Evolutionary conservation across 345 rosid species (phyloP).

Genomic region (Rhodamnia argentea): DNA sequence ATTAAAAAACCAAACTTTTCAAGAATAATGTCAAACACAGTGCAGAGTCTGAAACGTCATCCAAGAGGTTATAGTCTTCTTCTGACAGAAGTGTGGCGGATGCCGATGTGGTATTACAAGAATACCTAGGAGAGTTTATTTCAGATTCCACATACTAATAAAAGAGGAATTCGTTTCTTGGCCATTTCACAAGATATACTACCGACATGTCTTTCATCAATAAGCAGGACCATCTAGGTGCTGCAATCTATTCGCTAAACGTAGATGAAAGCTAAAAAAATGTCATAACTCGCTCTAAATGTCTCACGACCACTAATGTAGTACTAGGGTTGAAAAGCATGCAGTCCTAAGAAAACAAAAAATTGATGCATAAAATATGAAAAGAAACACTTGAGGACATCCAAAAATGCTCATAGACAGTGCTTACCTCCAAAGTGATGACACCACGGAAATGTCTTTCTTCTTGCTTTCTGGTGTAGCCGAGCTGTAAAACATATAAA

Average conservation of each 20-base stretch:
- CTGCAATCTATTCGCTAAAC: not conserved
- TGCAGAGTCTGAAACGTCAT: not conserved
- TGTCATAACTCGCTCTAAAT: not conserved
- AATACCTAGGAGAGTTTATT: not conserved
- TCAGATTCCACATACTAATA: not conserved
- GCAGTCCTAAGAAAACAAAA: not conserved
- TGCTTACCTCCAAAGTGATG: constrained; percentile 77
- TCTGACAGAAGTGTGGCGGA: not conserved
- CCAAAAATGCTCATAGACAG: not conserved
- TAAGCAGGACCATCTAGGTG: not conserved
- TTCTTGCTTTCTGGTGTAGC: constrained; percentile 94
- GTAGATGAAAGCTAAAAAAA: not conserved
- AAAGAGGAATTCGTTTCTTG: not conserved
- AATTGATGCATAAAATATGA: not conserved
- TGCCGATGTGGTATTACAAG: not conserved
- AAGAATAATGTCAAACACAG: not conserved
- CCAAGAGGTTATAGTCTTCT: not conserved
- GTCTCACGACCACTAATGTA: not conserved
- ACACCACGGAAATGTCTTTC: constrained; percentile 94
- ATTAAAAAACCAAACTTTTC: not conserved
- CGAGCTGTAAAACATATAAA: constrained; percentile 50
- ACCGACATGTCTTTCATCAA: not conserved
- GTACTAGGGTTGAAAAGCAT: not conserved
- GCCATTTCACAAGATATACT: not conserved
- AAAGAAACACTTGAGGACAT: not conserved